phyloP scores from a whole-genome alignment of 1,284 basidiomycete genomes.

The Microbotryum silenes-acaulis region DNA sequence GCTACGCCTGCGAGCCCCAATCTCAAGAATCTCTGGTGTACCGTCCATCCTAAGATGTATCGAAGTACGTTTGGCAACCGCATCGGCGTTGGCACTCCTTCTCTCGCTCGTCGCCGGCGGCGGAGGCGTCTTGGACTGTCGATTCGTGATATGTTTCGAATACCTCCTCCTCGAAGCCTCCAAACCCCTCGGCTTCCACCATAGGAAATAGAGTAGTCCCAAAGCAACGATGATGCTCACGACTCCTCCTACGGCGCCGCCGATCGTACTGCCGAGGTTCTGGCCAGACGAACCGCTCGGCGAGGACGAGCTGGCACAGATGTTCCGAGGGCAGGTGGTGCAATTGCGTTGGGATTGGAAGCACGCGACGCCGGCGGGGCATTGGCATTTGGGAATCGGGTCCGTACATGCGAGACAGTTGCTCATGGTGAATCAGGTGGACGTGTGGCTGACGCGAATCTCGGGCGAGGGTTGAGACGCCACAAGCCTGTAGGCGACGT shows the following conservation, averaged over 20 bases:
- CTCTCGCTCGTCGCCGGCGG: background rate
- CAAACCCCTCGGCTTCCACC: constrained; percentile 32
- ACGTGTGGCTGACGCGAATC: too few relatives aligned
- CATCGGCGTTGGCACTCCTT: background rate
- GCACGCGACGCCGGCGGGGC: background rate
- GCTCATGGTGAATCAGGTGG: constrained; percentile 1
- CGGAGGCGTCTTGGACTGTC: constrained; percentile 10
- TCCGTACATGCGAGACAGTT: constrained; percentile 23
- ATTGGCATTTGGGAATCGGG: constrained; percentile 10
- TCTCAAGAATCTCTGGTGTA: background rate
- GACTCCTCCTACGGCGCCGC: constrained; percentile 33
- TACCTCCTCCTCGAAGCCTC: constrained; percentile 24
- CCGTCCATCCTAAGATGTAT: constrained; percentile 22
- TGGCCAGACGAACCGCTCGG: constrained; percentile 1
- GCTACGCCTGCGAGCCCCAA: background rate
- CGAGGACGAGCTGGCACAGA: constrained; percentile 21
- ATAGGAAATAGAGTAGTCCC: constrained; percentile 32
- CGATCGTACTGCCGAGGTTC: constrained; percentile 28
- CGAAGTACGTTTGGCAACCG: constrained; percentile 12
- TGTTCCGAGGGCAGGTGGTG: constrained; percentile 26
- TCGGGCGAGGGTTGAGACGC: too few relatives aligned
- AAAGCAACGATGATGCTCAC: constrained; percentile 28
- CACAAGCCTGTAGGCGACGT: too few relatives aligned
- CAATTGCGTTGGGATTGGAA: background rate
- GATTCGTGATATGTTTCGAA: constrained; percentile 20